Base-by-base conservation (phyloP, 768 basidiomycete species). In the Jaapia argillacea region DNA sequence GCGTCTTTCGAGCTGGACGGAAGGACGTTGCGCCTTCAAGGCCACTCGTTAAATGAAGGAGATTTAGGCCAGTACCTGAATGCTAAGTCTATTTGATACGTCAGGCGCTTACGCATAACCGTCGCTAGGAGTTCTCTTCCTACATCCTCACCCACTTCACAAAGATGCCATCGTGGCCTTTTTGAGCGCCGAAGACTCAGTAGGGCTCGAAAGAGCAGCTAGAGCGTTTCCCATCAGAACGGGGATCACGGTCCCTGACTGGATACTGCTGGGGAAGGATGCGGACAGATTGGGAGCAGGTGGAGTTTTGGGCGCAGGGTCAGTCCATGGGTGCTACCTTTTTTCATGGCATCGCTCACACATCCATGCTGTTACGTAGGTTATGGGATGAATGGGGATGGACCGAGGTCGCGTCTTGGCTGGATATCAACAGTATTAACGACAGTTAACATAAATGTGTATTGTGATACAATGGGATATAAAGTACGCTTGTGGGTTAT, bases 221-320 rank as follows among this genome's bases (percentile, higher is more conserved):
- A 72, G 83, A 36, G 61, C 91, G n/a, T 85, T 93, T 54, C 90
- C 91, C 3, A 73, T 87, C 21, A 76, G 91, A 16, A 94, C 90
- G 2, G 88, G 88, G 3, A 68, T 90, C 2, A 59, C 77, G 6
- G 69, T 74, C 1, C 85, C 88, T 1, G 85, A 88, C 52, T 93
- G 89, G 86, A 51, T 88, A 4, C 68, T 88, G 14, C 65, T 81
- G 3, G 71, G 75, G 6, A 60, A 60, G 12, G 56, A 59, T 10
- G 68, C 77, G 16, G 83, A 83, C 49, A 53, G 45, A 36, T 58
- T 71, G 14, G 87, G 85, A 4, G 79, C 85, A 7, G 85, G 74
- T n/a, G 89, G 83, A 1, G 63, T 89, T 16, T 58, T 72, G 10
- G 88, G 76, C 13, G 81, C 87, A 46, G 90, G 90, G 85, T 87